Evolutionary conservation across 441 rosid genomes (phyloP).

Genomic region (Aquilaria agallochum): DNA sequence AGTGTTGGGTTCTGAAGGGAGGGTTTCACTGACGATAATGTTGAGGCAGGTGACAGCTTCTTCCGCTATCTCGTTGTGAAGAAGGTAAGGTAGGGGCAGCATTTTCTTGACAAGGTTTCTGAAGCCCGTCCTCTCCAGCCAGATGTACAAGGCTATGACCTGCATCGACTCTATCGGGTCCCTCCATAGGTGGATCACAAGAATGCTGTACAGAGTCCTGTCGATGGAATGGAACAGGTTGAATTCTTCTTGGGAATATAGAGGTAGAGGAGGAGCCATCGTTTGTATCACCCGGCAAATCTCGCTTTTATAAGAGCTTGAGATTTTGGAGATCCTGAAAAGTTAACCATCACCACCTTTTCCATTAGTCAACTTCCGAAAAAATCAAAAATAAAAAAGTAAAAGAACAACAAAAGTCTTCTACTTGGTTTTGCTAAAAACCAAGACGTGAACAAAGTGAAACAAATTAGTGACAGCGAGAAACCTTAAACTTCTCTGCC

Average conservation of each 20-base stretch:
- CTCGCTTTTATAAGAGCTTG: background rate
- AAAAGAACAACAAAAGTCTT: background rate
- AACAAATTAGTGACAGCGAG: background rate
- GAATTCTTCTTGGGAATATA: slow-evolving; percentile 27
- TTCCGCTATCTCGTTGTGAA: slow-evolving; percentile 38
- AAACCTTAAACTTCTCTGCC: background rate
- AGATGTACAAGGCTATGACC: slow-evolving; percentile 39
- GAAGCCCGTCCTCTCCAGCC: slow-evolving; percentile 43
- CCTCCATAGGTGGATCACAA: slow-evolving; percentile 32
- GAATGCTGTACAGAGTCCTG: slow-evolving; percentile 34
- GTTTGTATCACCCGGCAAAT: background rate
- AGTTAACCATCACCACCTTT: background rate
- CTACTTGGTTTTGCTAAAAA: too few species aligned
- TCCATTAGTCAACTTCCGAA: too few species aligned
- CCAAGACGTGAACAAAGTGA: background rate
- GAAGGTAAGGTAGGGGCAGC: slow-evolving; percentile 26
- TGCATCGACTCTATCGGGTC: slow-evolving; percentile 44
- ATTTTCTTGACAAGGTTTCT: slow-evolving; percentile 21
- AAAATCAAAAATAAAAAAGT: background rate
- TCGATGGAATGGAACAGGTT: slow-evolving; percentile 42
- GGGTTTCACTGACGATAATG: slow-evolving; percentile 14
- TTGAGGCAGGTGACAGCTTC: slow-evolving; percentile 39
- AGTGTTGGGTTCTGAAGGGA: background rate
- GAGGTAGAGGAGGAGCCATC: slow-evolving; percentile 6
- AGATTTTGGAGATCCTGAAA: background rate